A percentile compares a stretch with the other conserved stretches of the same genome.
phyloP scores from a whole-genome alignment of 371 early-diverging fungal species.

The Nematocida parisii region DNA sequence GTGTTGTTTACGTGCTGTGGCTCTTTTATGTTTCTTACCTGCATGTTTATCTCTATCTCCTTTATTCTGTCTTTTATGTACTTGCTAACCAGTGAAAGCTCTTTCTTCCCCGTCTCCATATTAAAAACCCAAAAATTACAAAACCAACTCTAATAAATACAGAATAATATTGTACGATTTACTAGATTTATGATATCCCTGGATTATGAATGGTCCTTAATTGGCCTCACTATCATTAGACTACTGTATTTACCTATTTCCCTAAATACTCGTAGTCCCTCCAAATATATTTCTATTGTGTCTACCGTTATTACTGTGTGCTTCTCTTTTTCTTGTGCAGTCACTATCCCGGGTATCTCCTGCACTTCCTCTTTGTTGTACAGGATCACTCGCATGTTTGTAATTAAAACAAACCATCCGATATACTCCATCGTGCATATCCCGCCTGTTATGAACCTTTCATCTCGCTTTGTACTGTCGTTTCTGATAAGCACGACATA shows the following conservation, averaged over 20 bases:
- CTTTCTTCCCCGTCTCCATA: constrained; percentile 4
- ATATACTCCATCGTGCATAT: constrained; percentile 20
- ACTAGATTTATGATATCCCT: neutral
- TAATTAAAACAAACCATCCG: constrained; percentile 42
- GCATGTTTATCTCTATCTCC: constrained; percentile 46
- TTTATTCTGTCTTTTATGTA: constrained; percentile 24
- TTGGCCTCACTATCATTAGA: neutral
- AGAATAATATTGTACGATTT: constrained; percentile 5
- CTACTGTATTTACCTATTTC: constrained; percentile 10
- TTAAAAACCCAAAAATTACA: no score
- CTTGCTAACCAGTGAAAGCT: constrained; percentile 19
- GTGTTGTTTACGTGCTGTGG: constrained; percentile 5
- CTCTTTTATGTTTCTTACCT: constrained; percentile 28
- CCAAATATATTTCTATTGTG: constrained; percentile 10
- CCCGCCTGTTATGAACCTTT: constrained; percentile 42
- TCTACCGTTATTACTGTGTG: constrained; percentile 5
- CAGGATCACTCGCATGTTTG: constrained; percentile 28
- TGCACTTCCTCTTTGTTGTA: constrained; percentile 43
- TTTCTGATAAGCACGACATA: constrained; percentile 23
- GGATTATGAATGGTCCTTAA: neutral
- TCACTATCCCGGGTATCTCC: constrained; percentile 9
- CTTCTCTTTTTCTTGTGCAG: neutral
- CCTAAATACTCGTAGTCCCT: constrained; percentile 4
- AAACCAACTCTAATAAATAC: constrained; percentile 1
- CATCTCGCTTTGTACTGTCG: constrained; percentile 4